Base-by-base conservation (phyloP, 2,329 filamentous ascomycete genomes). In the Colletotrichum ledebouriae region DNA sequence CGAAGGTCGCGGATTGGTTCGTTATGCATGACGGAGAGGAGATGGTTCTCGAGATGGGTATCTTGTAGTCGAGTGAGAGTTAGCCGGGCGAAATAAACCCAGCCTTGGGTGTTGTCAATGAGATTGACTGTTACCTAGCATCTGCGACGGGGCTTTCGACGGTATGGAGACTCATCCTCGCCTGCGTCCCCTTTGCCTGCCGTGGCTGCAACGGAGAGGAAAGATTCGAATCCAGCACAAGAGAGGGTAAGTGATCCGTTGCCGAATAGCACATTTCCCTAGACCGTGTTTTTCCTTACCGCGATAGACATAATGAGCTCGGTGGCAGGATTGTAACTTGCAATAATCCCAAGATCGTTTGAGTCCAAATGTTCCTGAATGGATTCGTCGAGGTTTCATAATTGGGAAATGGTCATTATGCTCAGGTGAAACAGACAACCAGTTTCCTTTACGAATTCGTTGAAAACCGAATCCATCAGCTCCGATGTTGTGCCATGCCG, bases 41-140 rank as follows among this genome's bases (percentile, higher is more conserved):
- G 22, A 22, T 22, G 22, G 22, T 22, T 22, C 22, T 80, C 81
- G 60, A 5, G 13, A 10, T 5, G 2, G 50, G 71, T 49, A 75
- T 73, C 49, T 7, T 37, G 4, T 20, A 20, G 50, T 9, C 50
- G 22, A 22, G 2, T 7, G 17, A 44, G 3, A 3, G 33, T 4
- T 4, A 17, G 5, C 44, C 6, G 15, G 15, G 9, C 2, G 12
- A 7, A 11, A 76, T 80, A 25, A 75, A 84, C 4, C 83, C 79
- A 83, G 64, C 82, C 83, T 68, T 84, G 82, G 39, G 80, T 69
- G 69, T 85, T 85, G 64, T 79, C 73, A 70, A 83, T 83, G 46
- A 85, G 78, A 62, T 84, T 81, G 52, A 83, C 74, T 37, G 53
- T 64, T 39, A 55, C 55, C 15, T 65, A 47, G 7, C 53, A 49